Evolutionary conservation across 2,329 filamentous ascomycete species (phyloP), one percentile per base, ranked within the genome.

Genomic region (Nemania abortiva): DNA sequence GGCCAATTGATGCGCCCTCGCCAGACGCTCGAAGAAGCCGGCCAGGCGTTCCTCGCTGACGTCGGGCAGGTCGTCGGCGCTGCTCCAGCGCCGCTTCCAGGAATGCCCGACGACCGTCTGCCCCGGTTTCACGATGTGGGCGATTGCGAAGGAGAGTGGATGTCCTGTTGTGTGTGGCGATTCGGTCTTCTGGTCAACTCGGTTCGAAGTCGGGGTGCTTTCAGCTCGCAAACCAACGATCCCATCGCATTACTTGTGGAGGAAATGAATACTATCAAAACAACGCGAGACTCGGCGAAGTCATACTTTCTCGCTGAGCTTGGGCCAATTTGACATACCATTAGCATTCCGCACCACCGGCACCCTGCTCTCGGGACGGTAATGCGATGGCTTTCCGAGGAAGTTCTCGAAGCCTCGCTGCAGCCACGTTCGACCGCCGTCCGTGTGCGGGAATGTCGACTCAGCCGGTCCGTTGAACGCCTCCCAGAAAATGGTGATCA

Each of bases 391-490:
- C 39, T 65, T 63, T 47, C 70, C 67, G 1, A 76, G 64, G 63
- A 74, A 75, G 50, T 74, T 76, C 42, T 74, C 58, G 45, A 77
- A 76, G 53, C 72, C 74, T 53, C 74, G 71, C 64, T 74, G 66
- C 1, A 76, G 68, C 74, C 73, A 76, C 42, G 65, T 66, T 24
- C 72, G 73, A 9, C 73, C 74, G 34, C 57, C 66, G 1, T 75
- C 72, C 11, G 71, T 74, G 11, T 73, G 74, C 4, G 73, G 74
- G 50, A 77, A 76, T 13, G 73, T 57, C 18, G 65, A 45, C 49
- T 74, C 74, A 5, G 69, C 75, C 3, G 74, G 73, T 11, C 72
- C 72, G 55, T 62, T 70, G 42, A 74, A 76, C 4, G 75, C 72
- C 57, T 74, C 74, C 72, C 72, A 73, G 65, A 74, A 74, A 29